Conservation (phyloP, 352 stramenopile genomes). For the Pythium vanterpoolii region DNA sequence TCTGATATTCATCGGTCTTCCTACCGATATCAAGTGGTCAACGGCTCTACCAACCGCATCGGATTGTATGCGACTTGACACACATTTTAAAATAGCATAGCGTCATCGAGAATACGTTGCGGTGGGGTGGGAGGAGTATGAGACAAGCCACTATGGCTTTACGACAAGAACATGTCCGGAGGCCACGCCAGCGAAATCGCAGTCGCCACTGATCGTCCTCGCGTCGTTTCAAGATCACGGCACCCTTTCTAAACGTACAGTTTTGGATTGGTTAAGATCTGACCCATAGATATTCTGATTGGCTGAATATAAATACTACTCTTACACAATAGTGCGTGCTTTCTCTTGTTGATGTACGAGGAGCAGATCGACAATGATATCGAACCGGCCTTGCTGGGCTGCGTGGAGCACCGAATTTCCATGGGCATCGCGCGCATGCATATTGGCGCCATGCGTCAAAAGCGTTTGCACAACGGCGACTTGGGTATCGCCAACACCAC, state of each 20-base stretch:
- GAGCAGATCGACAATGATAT: slow-evolving; percentile 20
- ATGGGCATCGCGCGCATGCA: neutral
- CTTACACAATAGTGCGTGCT: too few relatives aligned
- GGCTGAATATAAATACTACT: too few relatives aligned
- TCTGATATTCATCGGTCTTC: too few relatives aligned
- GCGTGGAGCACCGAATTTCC: slow-evolving; percentile 8
- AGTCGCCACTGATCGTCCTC: neutral
- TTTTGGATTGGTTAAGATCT: neutral
- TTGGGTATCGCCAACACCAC: slow-evolving; percentile 15
- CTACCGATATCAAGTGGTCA: too few relatives aligned
- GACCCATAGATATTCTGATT: neutral
- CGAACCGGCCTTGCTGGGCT: slow-evolving; percentile 5
- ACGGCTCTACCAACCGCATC: neutral
- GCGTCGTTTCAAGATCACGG: neutral
- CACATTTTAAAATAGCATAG: neutral
- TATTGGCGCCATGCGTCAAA: slow-evolving; percentile 8
- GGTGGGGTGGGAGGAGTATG: neutral
- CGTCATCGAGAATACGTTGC: neutral
- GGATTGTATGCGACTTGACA: neutral
- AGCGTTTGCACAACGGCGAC: slow-evolving; percentile 8
- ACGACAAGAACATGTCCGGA: too few relatives aligned
- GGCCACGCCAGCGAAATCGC: neutral
- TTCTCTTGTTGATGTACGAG: neutral
- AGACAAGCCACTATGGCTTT: neutral
- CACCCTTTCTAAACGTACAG: neutral